These are phyloP conservation scores for Sapria himalayana DNA, from an alignment of 345 rosid species.

Conservation along the genomic window DNA sequence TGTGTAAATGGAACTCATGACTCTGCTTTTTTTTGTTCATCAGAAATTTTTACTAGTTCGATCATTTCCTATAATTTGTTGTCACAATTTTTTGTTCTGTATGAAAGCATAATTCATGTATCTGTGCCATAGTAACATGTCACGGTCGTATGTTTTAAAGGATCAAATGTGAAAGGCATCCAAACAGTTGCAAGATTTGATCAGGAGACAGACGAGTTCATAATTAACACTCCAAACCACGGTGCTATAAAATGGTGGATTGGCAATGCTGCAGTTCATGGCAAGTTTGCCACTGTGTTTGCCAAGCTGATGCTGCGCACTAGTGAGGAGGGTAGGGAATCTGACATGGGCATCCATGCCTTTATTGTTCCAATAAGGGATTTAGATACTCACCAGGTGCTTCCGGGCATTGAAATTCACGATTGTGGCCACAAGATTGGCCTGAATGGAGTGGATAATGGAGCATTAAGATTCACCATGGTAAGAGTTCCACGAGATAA, in stretches of 20 bases:
- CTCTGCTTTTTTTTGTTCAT: too few species aligned
- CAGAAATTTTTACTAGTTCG: neutral
- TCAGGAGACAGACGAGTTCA: slow-evolving; percentile 55
- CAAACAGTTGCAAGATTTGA: slow-evolving; percentile 83
- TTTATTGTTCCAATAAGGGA: slow-evolving; percentile 92
- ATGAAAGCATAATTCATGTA: neutral
- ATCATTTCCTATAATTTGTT: neutral
- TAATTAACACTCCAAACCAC: slow-evolving; percentile 68
- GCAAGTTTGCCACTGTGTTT: slow-evolving; percentile 86
- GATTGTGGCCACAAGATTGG: slow-evolving; percentile 97
- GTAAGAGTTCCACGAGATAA: slow-evolving; percentile 91
- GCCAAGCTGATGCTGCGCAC: slow-evolving; percentile 78
- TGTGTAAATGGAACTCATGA: too few species aligned
- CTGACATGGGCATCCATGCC: slow-evolving; percentile 97
- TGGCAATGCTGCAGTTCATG: slow-evolving; percentile 97
- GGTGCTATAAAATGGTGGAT: slow-evolving; percentile 99
- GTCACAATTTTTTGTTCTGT: neutral
- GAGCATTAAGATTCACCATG: slow-evolving; percentile 64
- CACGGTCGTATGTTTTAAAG: slow-evolving; percentile 27
- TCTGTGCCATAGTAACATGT: neutral
- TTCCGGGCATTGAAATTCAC: slow-evolving; percentile 80
- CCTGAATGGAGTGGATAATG: slow-evolving; percentile 91
- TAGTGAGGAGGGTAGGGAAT: slow-evolving; percentile 44
- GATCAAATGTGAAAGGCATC: slow-evolving; percentile 87
- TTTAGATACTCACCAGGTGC: slow-evolving; percentile 53